Base-by-base conservation (phyloP, 129 eudicot species). In the Silybum marianum region DNA sequence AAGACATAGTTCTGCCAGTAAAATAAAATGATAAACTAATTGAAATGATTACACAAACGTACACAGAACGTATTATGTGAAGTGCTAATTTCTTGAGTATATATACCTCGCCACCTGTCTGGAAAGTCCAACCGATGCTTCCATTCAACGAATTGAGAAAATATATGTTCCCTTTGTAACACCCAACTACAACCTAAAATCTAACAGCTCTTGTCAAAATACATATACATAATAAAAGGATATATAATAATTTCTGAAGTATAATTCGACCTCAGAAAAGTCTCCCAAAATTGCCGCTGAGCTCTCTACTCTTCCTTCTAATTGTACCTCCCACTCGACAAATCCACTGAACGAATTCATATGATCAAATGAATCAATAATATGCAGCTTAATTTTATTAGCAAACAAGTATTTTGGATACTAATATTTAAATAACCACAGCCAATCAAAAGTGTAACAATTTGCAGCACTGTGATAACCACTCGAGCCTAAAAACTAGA, bases 131-230 rank as follows among this genome's bases (percentile, higher is more conserved):
- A 58, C 77, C n/a, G 81, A 92, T 79, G 84, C 76, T 82, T 19
- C 99, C 99, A 83, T 81, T 84, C 77, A 78, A 68, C 72, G 90
- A 83, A 81, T 88, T 84, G 67, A 95, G 86, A 89, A 95, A 92
- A 73, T 95, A 95, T 76, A 95, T 92, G 39, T 84, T 90, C 74
- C 99, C 99, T 76, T 81, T 79, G 86, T 95, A 95, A 85, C 99
- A 95, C 67, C 99, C 99, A 82, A 95, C 95, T 24, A 92, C 88
- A 23, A 92, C 89, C 94, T 92, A 81, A 67, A 71, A 84, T 14
- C 9, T 18, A 72, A 77, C 28, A 38, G 0, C 0, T 12, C 39
- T 42, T 28, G 66, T 62, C 51, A 54, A 40, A 65, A 65, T 71
- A 81, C 28, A 72, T 1, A 80, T 32, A 60, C 63, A 65, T 39